Percentiles rank a stretch among this genome's conserved stretches.
Evolutionary conservation across 331 rosid species (phyloP).

Genomic region (Rhamnella rubrinervis): DNA sequence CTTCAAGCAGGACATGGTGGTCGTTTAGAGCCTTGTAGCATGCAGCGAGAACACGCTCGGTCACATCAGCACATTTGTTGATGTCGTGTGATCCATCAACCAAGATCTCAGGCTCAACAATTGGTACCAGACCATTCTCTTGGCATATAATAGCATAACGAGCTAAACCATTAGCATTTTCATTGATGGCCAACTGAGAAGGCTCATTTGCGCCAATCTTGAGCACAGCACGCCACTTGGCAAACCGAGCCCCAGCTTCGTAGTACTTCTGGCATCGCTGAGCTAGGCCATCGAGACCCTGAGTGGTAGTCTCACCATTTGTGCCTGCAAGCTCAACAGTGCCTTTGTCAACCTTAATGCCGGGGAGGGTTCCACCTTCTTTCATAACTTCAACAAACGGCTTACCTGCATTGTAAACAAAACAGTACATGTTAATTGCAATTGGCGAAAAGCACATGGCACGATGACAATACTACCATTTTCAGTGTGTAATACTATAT

Average conservation of each 20-base stretch:
- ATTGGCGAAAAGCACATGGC: too few species aligned
- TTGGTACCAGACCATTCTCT: slow-evolving; percentile 88
- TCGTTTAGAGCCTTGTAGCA: slow-evolving; percentile 88
- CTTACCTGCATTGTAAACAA: slow-evolving; percentile 27
- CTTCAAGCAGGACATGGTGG: slow-evolving; percentile 86
- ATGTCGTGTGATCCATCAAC: slow-evolving; percentile 86
- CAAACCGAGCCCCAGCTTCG: slow-evolving; percentile 92
- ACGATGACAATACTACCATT: too few species aligned
- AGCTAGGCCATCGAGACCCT: slow-evolving; percentile 84
- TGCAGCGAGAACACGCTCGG: slow-evolving; percentile 82
- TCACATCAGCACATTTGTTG: slow-evolving; percentile 70
- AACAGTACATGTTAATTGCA: too few species aligned
- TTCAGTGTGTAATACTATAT: too few species aligned
- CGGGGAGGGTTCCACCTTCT: slow-evolving; percentile 77
- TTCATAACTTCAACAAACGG: slow-evolving; percentile 67
- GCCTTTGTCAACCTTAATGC: slow-evolving; percentile 95
- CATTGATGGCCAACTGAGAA: slow-evolving; percentile 69
- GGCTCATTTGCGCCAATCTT: slow-evolving; percentile 86
- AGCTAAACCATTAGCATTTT: slow-evolving; percentile 84
- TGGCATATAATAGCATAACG: slow-evolving; percentile 81
- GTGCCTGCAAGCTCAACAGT: slow-evolving; percentile 84
- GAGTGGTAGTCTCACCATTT: slow-evolving; percentile 91
- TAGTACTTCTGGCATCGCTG: slow-evolving; percentile 80
- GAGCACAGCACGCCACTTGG: slow-evolving; percentile 95
- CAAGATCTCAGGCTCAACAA: slow-evolving; percentile 91